Conservation (phyloP, 129 eudicot genomes). For the Smallanthus sonchifolius region DNA sequence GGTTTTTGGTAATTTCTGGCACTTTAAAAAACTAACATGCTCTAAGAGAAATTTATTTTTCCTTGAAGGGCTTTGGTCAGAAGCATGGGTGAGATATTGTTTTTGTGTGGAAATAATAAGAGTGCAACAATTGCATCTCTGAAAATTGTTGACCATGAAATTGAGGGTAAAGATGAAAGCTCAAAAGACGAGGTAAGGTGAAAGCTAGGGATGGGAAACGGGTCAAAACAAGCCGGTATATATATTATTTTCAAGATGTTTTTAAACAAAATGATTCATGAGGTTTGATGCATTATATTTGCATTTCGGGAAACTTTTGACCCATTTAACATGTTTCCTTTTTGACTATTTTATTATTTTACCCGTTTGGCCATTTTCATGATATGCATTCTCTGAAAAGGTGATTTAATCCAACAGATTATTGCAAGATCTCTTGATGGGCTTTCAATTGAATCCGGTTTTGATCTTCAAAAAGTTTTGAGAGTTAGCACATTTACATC, state of each 20-base stretch:
- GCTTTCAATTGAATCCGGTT: slow-evolving; percentile 67
- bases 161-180: slow-evolving; percentile 43
- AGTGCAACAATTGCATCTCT: slow-evolving; percentile 73
- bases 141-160: slow-evolving; percentile 35
- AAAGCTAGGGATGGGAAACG: not conserved
- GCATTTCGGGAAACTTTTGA: not conserved
- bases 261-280: not conserved
- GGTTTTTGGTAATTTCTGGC: not conserved
- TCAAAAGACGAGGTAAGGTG: slow-evolving; percentile 64
- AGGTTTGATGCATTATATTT: not conserved
- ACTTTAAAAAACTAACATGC: not conserved
- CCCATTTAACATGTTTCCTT: not conserved
- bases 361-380: not conserved
- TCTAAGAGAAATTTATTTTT: slow-evolving; percentile 4
- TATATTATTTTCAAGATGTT: not conserved
- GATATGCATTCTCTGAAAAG: slow-evolving; percentile 6
- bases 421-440: slow-evolving; percentile 77
- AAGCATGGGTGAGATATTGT: slow-evolving; percentile 82
- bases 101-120: slow-evolving; percentile 74
- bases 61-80: slow-evolving; percentile 81
- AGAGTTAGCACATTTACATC: slow-evolving; percentile 61
- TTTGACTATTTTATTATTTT: not conserved
- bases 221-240: not conserved
- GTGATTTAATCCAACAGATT: slow-evolving; percentile 35
- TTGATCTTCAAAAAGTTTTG: slow-evolving; percentile 69